Evolutionary conservation across 306 rosid species (phyloP).

Genomic region (Glycine soja): DNA sequence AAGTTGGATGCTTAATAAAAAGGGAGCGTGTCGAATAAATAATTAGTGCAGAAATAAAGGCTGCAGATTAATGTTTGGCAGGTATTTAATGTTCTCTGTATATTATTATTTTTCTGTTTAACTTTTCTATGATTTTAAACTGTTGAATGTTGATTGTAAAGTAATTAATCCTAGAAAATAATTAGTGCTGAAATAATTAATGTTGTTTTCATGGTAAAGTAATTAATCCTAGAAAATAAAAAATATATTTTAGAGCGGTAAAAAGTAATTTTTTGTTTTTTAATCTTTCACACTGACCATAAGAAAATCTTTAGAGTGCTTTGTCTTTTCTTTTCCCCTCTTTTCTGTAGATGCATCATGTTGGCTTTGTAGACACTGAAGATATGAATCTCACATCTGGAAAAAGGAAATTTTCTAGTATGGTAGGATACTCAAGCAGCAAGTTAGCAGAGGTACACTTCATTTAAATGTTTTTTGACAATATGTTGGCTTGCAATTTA

Average conservation of each 20-base stretch:
- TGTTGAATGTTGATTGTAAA: slow-evolving; percentile 15
- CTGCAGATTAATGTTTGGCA: background rate
- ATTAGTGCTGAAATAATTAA: too few species aligned
- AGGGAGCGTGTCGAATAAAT: background rate
- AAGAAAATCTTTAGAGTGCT: slow-evolving; percentile 35
- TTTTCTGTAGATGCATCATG: slow-evolving; percentile 78
- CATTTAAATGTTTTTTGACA: background rate
- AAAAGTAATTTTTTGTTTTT: too few species aligned
- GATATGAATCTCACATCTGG: slow-evolving; percentile 87
- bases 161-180: slow-evolving; percentile 22
- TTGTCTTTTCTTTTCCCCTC: slow-evolving; percentile 5
- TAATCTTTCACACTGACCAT: background rate
- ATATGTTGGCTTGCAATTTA: slow-evolving; percentile 9
- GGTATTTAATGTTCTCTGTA: background rate
- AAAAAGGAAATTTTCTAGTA: slow-evolving; percentile 77
- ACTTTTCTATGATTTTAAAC: background rate
- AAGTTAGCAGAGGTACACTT: slow-evolving; percentile 87
- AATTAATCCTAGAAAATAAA: slow-evolving; percentile 20
- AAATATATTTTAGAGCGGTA: background rate
- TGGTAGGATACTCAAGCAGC: slow-evolving; percentile 84
- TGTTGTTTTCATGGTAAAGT: slow-evolving; percentile 6
- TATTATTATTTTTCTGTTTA: background rate
- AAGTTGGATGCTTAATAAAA: slow-evolving; percentile 7
- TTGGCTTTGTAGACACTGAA: slow-evolving; percentile 89
- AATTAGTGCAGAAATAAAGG: background rate